phyloP scores from a whole-genome alignment of 1,284 basidiomycete genomes.

The Austroboletus novae-zelandiae region DNA sequence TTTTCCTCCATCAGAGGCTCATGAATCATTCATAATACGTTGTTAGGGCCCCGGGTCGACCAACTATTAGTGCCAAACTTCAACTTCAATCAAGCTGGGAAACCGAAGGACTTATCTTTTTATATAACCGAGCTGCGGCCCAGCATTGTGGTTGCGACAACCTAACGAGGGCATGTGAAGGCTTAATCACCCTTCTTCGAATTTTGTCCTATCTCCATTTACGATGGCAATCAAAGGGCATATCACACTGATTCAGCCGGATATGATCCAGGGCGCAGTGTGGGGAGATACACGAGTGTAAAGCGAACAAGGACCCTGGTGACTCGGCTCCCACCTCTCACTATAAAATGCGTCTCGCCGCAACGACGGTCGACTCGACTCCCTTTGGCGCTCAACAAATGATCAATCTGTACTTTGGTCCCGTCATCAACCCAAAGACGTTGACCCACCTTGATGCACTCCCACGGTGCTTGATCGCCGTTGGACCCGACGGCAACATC shows the following conservation, averaged over 20 bases:
- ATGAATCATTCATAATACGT: too few species aligned
- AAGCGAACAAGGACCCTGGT: neutral
- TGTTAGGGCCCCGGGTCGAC: too few species aligned
- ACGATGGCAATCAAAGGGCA: neutral
- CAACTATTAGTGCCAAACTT: too few species aligned
- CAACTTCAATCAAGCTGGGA: too few species aligned
- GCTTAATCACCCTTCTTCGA: too few species aligned
- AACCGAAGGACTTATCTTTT: too few species aligned
- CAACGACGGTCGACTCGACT: neutral
- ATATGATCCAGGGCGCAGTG: neutral
- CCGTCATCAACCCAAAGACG: slow-evolving; percentile 62
- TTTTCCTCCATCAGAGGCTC: too few species aligned
- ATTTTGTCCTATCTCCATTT: neutral
- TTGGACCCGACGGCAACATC: slow-evolving; percentile 58
- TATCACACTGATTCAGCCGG: neutral
- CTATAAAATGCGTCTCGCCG: neutral
- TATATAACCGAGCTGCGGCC: too few species aligned
- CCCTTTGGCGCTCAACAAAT: slow-evolving; percentile 5
- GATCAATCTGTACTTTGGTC: slow-evolving; percentile 58
- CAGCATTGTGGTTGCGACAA: too few species aligned
- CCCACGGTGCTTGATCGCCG: slow-evolving; percentile 57
- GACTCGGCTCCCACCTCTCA: neutral
- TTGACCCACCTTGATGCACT: slow-evolving; percentile 55
- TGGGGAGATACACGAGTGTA: neutral
- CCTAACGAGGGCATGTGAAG: too few species aligned